Base-by-base conservation (phyloP, 78 protist species). In the Isochrysis galbana region DNA sequence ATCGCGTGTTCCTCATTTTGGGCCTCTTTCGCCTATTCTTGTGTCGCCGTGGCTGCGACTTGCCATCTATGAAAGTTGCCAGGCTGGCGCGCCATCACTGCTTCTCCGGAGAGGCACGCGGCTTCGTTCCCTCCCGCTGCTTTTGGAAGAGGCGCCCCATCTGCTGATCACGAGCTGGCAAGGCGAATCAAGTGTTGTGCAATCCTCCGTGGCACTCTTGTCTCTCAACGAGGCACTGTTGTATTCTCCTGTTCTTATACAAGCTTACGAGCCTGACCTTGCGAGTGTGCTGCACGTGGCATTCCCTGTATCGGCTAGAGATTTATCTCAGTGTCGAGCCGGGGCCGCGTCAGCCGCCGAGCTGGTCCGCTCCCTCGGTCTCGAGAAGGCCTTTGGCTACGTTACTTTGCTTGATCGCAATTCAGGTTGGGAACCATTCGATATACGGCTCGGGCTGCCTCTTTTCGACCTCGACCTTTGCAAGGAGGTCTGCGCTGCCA, bases 21-120 rank as follows among this genome's bases (percentile, higher is more conserved):
- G 92, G 94, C 46, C 54, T 36, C n/a, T 25, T 0, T 5, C 17
- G 82, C 42, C 14, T 5, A 54, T 61, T 92, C 19, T 3, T n/a
- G 41, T 29, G 38, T 70, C 94, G n/a, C 80, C 95, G 83, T 97
- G 98, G 98, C 91, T 95, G 67, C 61, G 77, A 47, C 94, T 97
- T n/a, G 96, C 88, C 88, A 34, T 95, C 34, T 97, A 96, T 70
- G 41, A 21, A 26, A 0, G 84, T 0, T 42, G 93, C 41, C 97
- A 96, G 14, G n/a, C 74, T 46, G 98, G 98, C 2, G 97, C 97
- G 7, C 91, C 94, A 2, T 67, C 94, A 7, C 26, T 93, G 3
- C 88, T 96, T 19, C 83, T 95, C 14, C 93, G 93, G 44, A 92
- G 80, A 11, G 98, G 98, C 46, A 44, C 91, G 0, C 82, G 97